Percentiles rank a stretch among this genome's conserved stretches.
phyloP scores from a whole-genome alignment of 2,329 filamentous ascomycete species.

The Ophiostoma ips region DNA sequence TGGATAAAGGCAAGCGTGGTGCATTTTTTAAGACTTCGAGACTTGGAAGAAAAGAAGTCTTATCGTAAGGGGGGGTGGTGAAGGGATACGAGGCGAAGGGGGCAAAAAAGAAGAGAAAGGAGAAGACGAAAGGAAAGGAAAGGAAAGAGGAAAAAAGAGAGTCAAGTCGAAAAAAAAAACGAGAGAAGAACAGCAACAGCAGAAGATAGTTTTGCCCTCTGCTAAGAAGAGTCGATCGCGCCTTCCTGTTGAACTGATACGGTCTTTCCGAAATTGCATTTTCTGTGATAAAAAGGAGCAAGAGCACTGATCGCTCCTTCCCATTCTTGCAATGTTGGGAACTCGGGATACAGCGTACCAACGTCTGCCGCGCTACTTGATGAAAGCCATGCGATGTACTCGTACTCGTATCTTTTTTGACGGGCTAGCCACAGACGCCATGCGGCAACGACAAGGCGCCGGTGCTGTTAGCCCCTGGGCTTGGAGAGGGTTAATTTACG shows the following conservation, averaged over 20 bases:
- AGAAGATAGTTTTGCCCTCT: not conserved
- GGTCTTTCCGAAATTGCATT: too few relatives aligned
- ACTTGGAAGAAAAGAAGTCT: not conserved
- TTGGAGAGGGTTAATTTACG: too few relatives aligned
- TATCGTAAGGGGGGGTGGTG: too few relatives aligned
- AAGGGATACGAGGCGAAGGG: not conserved
- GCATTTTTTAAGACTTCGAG: too few relatives aligned
- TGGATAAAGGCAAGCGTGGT: too few relatives aligned
- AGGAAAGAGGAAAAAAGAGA: not conserved
- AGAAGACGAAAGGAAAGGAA: not conserved
- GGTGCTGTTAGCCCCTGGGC: conserved; percentile 1
- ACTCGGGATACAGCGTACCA: not conserved
- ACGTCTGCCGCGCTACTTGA: too few relatives aligned
- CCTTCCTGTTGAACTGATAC: too few relatives aligned
- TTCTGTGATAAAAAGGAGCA: too few relatives aligned
- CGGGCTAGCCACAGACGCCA: not conserved
- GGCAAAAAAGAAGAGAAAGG: not conserved
- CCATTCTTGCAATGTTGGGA: not conserved
- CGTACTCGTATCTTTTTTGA: too few relatives aligned
- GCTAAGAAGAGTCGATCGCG: not conserved
- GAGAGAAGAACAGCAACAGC: not conserved
- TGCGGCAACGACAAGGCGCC: conserved; percentile 4
- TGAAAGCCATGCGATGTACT: too few relatives aligned
- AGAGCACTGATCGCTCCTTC: not conserved
- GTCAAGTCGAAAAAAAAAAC: not conserved